Percentiles rank a stretch among this genome's conserved stretches.
phyloP scores from a whole-genome alignment of 2,329 filamentous ascomycete species.

The Aureobasidium uvarum region DNA sequence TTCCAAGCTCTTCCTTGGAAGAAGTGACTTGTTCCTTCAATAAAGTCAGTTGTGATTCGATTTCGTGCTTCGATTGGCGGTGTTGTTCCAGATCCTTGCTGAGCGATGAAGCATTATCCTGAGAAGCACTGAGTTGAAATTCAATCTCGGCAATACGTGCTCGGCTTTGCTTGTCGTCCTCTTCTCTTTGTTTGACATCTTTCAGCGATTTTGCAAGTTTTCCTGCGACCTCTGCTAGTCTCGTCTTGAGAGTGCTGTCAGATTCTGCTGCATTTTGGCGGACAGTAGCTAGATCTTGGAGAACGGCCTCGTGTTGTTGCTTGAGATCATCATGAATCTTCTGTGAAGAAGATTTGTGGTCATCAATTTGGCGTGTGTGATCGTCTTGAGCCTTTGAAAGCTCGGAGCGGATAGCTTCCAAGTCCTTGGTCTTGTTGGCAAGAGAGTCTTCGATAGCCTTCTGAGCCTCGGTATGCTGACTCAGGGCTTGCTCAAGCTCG shows the following conservation, averaged over 20 bases:
- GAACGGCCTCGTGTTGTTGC: conserved; percentile 25
- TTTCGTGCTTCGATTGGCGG: conserved; percentile 24
- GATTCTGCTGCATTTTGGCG: conserved; percentile 27
- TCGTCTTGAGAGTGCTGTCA: conserved; percentile 29
- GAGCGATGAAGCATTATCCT: conserved; percentile 2
- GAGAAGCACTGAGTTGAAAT: conserved; percentile 6
- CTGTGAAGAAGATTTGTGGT: conserved; percentile 4
- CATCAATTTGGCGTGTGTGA: conserved; percentile 17
- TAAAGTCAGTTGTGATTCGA: conserved; percentile 5
- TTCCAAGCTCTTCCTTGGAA: not conserved
- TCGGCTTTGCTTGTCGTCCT: conserved; percentile 1
- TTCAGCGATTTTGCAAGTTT: conserved; percentile 29
- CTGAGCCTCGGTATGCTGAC: conserved; percentile 24
- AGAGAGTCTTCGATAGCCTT: conserved; percentile 2
- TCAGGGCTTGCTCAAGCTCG: conserved; percentile 7
- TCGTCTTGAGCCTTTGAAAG: conserved; percentile 19
- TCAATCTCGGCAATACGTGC: conserved; percentile 15
- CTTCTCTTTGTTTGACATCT: conserved; percentile 20
- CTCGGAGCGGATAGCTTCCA: conserved; percentile 1
- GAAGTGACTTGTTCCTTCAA: not conserved
- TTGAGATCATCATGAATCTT: conserved; percentile 16
- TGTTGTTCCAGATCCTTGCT: conserved; percentile 17
- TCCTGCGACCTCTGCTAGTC: conserved; percentile 34
- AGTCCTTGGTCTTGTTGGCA: conserved; percentile 16
- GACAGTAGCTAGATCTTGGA: conserved; percentile 11